Evolutionary conservation across 441 rosid species (phyloP).

Genomic region (Hura crepitans): DNA sequence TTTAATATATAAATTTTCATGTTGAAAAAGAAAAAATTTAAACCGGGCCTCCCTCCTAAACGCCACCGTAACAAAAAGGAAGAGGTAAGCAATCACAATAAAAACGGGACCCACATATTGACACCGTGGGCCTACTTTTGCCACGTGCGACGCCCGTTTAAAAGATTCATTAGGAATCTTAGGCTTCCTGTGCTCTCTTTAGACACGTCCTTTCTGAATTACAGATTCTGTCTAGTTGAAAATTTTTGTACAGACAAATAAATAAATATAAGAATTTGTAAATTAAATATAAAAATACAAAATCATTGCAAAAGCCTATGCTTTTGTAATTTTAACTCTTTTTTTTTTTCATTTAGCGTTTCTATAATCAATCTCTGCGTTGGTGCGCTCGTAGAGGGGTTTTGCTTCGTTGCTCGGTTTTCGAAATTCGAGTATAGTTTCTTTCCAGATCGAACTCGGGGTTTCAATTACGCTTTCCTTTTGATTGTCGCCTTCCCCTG

Average conservation of each 20-base stretch:
- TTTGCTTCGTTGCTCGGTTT: neutral
- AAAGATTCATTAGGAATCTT: slow-evolving; percentile 18
- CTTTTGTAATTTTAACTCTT: neutral
- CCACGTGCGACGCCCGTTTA: neutral
- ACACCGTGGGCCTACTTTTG: no score
- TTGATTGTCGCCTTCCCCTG: neutral
- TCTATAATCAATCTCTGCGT: neutral
- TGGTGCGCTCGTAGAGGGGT: neutral
- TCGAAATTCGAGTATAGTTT: neutral
- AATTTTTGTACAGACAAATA: neutral
- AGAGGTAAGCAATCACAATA: neutral
- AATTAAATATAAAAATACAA: neutral
- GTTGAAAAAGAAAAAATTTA: no score
- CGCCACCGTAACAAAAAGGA: no score
- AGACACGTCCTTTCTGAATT: neutral
- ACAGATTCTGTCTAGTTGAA: slow-evolving; percentile 1
- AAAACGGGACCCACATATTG: neutral
- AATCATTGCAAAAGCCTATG: neutral
- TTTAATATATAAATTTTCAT: no score
- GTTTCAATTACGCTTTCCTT: neutral
- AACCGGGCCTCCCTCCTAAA: no score
- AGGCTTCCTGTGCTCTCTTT: no score
- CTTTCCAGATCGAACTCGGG: neutral
- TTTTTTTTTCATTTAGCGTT: neutral
- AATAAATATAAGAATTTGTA: neutral